Base-by-base conservation (phyloP, 225 moss, liverwort and hornwort genomes). In the Physcomitrellopsis africana region DNA sequence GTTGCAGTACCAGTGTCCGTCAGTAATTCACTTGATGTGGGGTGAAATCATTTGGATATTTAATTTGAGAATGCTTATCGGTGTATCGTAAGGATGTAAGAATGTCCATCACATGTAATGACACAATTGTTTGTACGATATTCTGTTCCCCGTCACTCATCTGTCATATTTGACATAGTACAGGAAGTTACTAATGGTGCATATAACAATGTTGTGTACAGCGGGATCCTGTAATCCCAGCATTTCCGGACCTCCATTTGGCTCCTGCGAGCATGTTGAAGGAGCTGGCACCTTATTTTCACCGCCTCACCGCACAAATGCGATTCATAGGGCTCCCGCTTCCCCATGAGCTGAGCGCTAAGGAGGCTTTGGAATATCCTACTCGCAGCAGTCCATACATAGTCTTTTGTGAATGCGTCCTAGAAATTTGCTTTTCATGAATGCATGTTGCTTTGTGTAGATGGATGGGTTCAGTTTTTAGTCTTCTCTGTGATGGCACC, bases 211-310 rank as follows among this genome's bases (percentile, higher is more conserved):
- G 0, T 71, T 77, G 26, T 83, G 44, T 75, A 76, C 92, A 96
- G 96, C 82, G 84, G 66, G 94, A 96, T 78, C 96, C 96, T 32
- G 96, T 96, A 32, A 89, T 96, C 57, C 96, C 96, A 85, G 92
- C 92, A 63, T 96, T 96, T 86, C 96, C 96, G 47, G 96, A 96
- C 77, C 76, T 96, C 11, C 96, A 96, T 77, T 84, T 96, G 78
- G 94, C 96, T 60, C 96, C 96, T 37, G 94, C 94, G 29, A 94
- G 94, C 81, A 96, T 96, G 94, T 77, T 96, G 76, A 96, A 94
- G 85, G 94, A 96, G 80, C 78, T 96, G 51, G 94, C 96, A 43
- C 94, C 96, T 23, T 91, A 89, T 72, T 96, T 96, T 81, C 92
- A 94, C 79, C 89, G 84, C 48, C 90, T 96, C 58, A 90, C 92